These are phyloP conservation scores for Lithospermum erythrorhizon DNA, from an alignment of 257 asterid genomes.

Conservation along the genomic window DNA sequence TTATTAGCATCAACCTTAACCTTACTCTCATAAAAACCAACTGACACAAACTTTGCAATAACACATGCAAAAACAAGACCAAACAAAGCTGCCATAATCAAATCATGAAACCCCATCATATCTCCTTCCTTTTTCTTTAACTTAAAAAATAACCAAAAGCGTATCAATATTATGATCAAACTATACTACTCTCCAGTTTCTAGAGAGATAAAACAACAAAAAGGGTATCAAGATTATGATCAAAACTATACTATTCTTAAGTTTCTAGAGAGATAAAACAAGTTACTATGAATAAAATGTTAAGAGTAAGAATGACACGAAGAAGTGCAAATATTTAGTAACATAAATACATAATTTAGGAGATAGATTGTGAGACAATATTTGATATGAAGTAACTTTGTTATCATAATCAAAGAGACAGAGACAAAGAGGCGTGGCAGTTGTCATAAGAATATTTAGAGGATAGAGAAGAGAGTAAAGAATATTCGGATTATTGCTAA, in stretches of 20 bases:
- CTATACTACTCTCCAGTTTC: not conserved
- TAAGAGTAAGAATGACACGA: slow-evolving; percentile 2
- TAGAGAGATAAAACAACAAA: not conserved
- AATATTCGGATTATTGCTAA: slow-evolving; percentile 41
- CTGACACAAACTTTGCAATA: slow-evolving; percentile 38
- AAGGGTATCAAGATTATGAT: not conserved
- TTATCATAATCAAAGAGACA: not conserved
- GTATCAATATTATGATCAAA: not conserved
- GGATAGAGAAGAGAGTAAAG: slow-evolving; percentile 38
- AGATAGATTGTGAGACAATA: not conserved
- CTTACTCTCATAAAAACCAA: slow-evolving; percentile 21
- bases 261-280: not conserved
- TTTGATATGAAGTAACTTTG: not conserved
- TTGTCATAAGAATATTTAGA: slow-evolving; percentile 19
- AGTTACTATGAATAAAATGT: not conserved
- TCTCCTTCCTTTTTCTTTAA: not conserved
- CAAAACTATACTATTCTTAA: not conserved
- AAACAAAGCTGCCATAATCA: slow-evolving; percentile 28
- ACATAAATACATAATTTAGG: not conserved
- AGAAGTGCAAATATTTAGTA: not conserved
- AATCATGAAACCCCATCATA: slow-evolving; percentile 46
- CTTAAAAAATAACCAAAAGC: slow-evolving; percentile 1
- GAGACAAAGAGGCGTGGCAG: slow-evolving; percentile 1
- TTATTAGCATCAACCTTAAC: slow-evolving; percentile 15
- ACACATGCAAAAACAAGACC: slow-evolving; percentile 31